A percentile compares a stretch with the other conserved stretches of the same genome.
phyloP scores from a whole-genome alignment of 2,329 filamentous ascomycete genomes.

The Teratosphaeriaceae sp. region DNA sequence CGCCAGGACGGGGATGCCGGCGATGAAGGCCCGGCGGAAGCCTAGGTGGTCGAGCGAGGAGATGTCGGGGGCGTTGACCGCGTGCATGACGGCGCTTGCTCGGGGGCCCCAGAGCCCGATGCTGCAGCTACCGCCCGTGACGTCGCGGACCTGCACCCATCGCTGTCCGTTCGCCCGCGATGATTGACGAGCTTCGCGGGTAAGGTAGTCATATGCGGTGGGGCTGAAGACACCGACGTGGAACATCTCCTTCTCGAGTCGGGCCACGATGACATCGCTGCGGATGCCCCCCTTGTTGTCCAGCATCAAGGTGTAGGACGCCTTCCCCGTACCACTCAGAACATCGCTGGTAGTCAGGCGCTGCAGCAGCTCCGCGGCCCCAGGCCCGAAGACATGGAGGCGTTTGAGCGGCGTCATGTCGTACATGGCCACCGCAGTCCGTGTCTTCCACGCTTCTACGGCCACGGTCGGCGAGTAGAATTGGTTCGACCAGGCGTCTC shows the following conservation, averaged over 20 bases:
- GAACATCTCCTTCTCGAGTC: constrained; percentile 44
- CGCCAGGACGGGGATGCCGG: constrained; percentile 50
- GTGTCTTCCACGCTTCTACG: constrained; percentile 59
- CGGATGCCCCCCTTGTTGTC: constrained; percentile 48
- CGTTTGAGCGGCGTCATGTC: constrained; percentile 56
- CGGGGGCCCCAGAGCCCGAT: constrained; percentile 58
- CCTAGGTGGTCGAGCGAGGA: constrained; percentile 45
- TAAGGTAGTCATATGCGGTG: constrained; percentile 49
- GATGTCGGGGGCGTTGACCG: constrained; percentile 42
- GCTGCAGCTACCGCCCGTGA: constrained; percentile 54
- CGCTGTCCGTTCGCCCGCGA: constrained; percentile 33
- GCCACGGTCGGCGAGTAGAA: constrained; percentile 54
- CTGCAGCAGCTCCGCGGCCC: constrained; percentile 50
- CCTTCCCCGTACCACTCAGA: constrained; percentile 39
- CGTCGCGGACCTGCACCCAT: constrained; percentile 50
- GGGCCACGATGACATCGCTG: constrained; percentile 52
- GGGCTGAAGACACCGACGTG: constrained; percentile 53
- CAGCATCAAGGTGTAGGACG: constrained; percentile 53
- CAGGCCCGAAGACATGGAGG: constrained; percentile 52
- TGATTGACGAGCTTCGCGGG: constrained; percentile 47
- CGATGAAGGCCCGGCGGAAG: constrained; percentile 44
- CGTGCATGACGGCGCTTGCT: constrained; percentile 45
- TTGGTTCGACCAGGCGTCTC: constrained; percentile 53
- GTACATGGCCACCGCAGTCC: constrained; percentile 56
- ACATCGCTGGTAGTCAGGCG: constrained; percentile 48